Percentiles rank a stretch among this genome's conserved stretches.
Evolutionary conservation across 208 protist genomes (phyloP).

Genomic region (Tritrichomonas foetus): DNA sequence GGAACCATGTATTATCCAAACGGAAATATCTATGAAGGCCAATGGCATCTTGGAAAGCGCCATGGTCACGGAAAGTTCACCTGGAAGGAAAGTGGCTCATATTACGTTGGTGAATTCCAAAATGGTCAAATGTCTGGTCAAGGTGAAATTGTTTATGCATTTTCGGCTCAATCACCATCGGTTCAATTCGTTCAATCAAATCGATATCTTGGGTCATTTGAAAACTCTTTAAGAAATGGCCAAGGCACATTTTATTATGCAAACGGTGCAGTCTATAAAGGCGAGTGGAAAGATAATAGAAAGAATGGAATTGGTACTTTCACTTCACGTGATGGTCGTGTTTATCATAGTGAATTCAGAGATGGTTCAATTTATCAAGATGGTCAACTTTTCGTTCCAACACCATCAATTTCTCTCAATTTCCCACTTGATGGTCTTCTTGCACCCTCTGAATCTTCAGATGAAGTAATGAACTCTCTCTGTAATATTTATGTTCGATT

Average conservation of each 20-base stretch:
- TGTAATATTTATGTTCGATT: conserved; percentile 34
- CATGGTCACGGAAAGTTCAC: conserved; percentile 49
- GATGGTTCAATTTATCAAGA: conserved; percentile 26
- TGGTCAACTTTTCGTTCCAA: neutral
- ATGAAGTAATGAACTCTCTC: conserved; percentile 35
- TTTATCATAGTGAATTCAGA: conserved; percentile 28
- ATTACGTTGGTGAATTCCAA: conserved; percentile 33
- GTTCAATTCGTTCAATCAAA: conserved; percentile 41
- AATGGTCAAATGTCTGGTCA: neutral
- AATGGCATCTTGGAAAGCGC: conserved; percentile 47
- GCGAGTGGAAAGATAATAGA: neutral
- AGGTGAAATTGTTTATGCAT: conserved; percentile 36
- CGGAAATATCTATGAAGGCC: conserved; percentile 53
- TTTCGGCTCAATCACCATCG: conserved; percentile 24
- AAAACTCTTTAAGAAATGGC: neutral
- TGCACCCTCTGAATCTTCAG: neutral
- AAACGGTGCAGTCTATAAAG: conserved; percentile 37
- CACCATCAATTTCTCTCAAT: conserved; percentile 21
- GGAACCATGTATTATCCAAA: conserved; percentile 55
- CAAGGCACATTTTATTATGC: conserved; percentile 28
- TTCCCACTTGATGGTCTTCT: conserved; percentile 4
- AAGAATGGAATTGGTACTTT: conserved; percentile 25
- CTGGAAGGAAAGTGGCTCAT: conserved; percentile 4
- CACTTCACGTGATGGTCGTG: conserved; percentile 4
- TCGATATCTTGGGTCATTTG: neutral